A percentile compares a stretch with the other conserved stretches of the same genome.
phyloP scores from a whole-genome alignment of 176 grass and related monocot genomes.

The Guadua angustifolia region DNA sequence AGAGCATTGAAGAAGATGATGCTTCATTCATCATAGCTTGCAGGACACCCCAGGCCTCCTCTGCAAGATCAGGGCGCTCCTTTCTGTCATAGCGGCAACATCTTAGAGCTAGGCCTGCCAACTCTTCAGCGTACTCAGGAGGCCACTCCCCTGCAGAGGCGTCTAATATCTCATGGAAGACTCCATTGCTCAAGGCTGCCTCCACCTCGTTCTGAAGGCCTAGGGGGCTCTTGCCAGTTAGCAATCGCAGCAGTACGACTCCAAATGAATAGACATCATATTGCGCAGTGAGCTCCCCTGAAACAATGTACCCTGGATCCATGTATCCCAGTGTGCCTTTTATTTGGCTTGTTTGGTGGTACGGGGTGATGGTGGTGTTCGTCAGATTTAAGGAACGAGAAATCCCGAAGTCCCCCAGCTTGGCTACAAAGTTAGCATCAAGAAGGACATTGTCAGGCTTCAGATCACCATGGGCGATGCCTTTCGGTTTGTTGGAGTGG shows the following conservation, averaged over 20 bases:
- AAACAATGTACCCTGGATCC: slow-evolving; percentile 69
- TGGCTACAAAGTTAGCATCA: slow-evolving; percentile 46
- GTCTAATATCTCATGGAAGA: slow-evolving; percentile 58
- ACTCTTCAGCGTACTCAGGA: slow-evolving; percentile 38
- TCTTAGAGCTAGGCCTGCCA: slow-evolving; percentile 58
- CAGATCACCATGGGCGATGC: slow-evolving; percentile 70
- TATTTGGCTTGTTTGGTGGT: slow-evolving; percentile 61
- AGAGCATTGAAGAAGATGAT: background rate
- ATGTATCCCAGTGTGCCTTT: slow-evolving; percentile 78
- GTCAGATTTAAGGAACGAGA: slow-evolving; percentile 64
- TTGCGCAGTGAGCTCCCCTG: slow-evolving; percentile 68
- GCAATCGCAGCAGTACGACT: slow-evolving; percentile 66
- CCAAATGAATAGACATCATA: slow-evolving; percentile 84
- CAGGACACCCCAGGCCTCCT: slow-evolving; percentile 61
- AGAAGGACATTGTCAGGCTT: slow-evolving; percentile 81
- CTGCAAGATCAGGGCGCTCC: slow-evolving; percentile 64
- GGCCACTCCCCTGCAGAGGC: slow-evolving; percentile 66
- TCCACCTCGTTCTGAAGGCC: slow-evolving; percentile 54
- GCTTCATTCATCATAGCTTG: slow-evolving; percentile 57
- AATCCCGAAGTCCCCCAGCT: slow-evolving; percentile 79
- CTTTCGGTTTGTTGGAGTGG: slow-evolving; percentile 57
- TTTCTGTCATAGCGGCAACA: slow-evolving; percentile 58
- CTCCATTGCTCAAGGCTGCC: slow-evolving; percentile 44
- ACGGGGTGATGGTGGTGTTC: slow-evolving; percentile 58
- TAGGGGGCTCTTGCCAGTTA: slow-evolving; percentile 60